A percentile compares a stretch with the other conserved stretches of the same genome.
Conservation (phyloP, 441 rosid species). For the Croton setiger region DNA sequence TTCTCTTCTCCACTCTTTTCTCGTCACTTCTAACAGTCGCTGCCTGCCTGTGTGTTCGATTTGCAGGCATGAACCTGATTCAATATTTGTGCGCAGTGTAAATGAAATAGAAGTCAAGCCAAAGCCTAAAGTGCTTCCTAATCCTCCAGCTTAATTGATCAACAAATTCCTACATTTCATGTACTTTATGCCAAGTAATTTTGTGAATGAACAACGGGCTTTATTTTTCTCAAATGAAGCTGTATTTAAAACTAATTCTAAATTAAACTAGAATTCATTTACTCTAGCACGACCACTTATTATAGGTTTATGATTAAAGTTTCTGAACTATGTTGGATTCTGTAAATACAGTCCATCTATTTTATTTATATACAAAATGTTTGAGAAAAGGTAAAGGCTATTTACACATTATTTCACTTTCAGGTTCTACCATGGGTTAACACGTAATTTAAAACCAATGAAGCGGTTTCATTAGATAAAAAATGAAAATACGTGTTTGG, state of each 20-base stretch:
- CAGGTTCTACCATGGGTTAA: no score
- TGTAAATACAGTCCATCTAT: constrained; percentile 1
- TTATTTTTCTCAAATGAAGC: constrained; percentile 26
- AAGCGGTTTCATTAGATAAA: no score
- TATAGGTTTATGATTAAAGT: background rate
- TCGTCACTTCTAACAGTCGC: background rate
- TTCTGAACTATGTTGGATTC: background rate
- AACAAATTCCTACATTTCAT: background rate
- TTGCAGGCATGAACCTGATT: constrained; percentile 85
- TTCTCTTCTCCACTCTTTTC: no score
- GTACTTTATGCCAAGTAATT: background rate
- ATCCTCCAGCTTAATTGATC: constrained; percentile 49
- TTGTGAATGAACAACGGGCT: constrained; percentile 18
- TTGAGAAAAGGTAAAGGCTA: background rate
- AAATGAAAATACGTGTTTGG: no score
- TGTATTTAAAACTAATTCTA: background rate
- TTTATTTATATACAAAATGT: background rate
- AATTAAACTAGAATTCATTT: constrained; percentile 2
- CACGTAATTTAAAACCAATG: no score
- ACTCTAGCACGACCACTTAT: background rate
- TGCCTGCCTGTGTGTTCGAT: no score
- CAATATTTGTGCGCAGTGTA: constrained; percentile 67
- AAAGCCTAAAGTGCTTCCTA: constrained; percentile 76
- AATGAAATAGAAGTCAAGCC: constrained; percentile 92
- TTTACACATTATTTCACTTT: no score